Evolutionary conservation across 176 grass and related monocot species (phyloP), one percentile per base, ranked within the genome.

Genomic region (Oryza australiensis): DNA sequence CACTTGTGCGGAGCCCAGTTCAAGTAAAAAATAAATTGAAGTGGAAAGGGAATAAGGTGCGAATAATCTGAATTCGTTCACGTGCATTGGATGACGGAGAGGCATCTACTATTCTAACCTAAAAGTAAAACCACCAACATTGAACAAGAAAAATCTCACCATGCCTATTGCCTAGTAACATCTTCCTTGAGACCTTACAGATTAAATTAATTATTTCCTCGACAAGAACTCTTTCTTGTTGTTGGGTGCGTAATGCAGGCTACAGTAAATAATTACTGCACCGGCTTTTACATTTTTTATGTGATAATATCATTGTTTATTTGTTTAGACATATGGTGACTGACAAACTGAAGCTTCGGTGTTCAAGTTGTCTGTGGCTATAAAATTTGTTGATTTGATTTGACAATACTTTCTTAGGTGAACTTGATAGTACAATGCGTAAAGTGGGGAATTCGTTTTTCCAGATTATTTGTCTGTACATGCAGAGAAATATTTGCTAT

Each of bases 11-110:
- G 2, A 3, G 22, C n/a, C 55, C n/a, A 60, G 53, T n/a, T 57
- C 18, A 57, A 22, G 16, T 57, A 57, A 57, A 57, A n/a, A 20
- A 55, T 2, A n/a, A 51, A 53, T 22, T 22, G 3, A 22, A 53
- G 7, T 22, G 49, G 18, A 53, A 53, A 53, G 49, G 49, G 12
- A 16, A 3, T 22, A 55, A 9, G 20, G 16, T 23, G 20, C 8
- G 51, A 57, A 57, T 57, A 9, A n/a, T 57, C 48, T 71, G 23
- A 71, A 43, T 71, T 71, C n/a, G n/a, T 13, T n/a, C 68, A 71
- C 22, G 38, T 71, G 68, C n/a, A 71, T 13, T 43, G 38, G 38
- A 43, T 2, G 55, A 60, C 55, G 20, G 23, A 24, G 11, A 23
- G 22, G 22, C 55, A 59, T 24, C 20, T 57, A n/a, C 18, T 57